Evolutionary conservation across 208 protist species (phyloP), one percentile per base, ranked within the genome.

Genomic region (Crithidia sp.): DNA sequence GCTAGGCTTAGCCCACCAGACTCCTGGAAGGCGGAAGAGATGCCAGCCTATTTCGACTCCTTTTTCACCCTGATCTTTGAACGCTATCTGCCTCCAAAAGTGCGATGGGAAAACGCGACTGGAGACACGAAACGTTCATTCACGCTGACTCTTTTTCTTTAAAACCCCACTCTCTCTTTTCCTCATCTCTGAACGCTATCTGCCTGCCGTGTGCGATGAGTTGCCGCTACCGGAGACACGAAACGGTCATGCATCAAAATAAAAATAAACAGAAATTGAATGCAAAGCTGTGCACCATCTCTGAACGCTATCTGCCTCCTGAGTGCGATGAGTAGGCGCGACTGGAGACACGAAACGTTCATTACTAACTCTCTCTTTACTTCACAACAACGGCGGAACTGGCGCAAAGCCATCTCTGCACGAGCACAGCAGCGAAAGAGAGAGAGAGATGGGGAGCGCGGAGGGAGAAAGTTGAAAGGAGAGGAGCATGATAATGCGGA

Each of bases 241-340:
- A 84, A 81, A 84, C 73, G 69, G 49, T 79, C 78, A 76, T 83
- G 16, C 39, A 49, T 13, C 45, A 49, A 13, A 49, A 0, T 0
- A 49, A 49, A 7, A 7, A 49, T 2, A 49, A 7, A 2, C 50
- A 12, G 6, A 5, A 55, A 55, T 0, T 2, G 2, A 0, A 49
- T 1, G 28, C 28, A 28, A 28, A 28, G 28, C 28, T 28, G 28
- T 28, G 28, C 28, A 28, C 28, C 63, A 78, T 86, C 82, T 86
- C 82, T 83, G 82, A 83, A 62, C 74, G 82, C 77, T 83, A 86
- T 86, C 82, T 86, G 82, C 82, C 82, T 81, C 41, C 73, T 62
- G 55, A 6, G 68, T 74, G 62, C 59, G 56, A 83, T 75, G 28
- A 72, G 82, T 79, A 10, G 54, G 47, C 56, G 74, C 45, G 39